These are phyloP conservation scores for Pleurotus citrinopileatus DNA, from an alignment of 768 basidiomycete genomes.

Conservation along the genomic window DNA sequence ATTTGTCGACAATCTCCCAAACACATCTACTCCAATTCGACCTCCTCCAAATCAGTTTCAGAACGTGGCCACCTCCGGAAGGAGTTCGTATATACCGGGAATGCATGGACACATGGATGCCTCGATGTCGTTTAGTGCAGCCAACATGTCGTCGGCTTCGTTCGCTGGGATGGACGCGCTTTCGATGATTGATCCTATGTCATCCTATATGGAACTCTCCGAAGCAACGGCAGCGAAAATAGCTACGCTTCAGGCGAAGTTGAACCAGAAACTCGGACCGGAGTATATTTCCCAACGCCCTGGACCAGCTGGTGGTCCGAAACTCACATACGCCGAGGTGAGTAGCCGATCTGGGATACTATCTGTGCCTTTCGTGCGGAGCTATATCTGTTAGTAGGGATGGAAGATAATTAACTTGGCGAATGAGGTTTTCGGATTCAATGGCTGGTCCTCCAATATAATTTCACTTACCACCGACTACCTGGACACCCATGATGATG, in stretches of 20 bases:
- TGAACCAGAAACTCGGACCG: constrained; percentile 88
- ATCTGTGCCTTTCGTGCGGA: background rate
- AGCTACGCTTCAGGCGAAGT: constrained; percentile 72
- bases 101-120: constrained; percentile 53
- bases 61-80: constrained; percentile 43
- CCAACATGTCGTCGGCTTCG: constrained; percentile 28
- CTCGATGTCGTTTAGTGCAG: constrained; percentile 22
- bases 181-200: constrained; percentile 11
- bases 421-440: constrained; percentile 98
- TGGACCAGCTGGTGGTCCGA: constrained; percentile 83
- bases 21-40: constrained; percentile 15
- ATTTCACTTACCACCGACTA: constrained; percentile 76
- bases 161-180: constrained; percentile 15
- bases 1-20: constrained; percentile 6
- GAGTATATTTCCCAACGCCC: constrained; percentile 89
- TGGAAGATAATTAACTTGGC: constrained; percentile 99
- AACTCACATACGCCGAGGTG: constrained; percentile 84
- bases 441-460: constrained; percentile 88
- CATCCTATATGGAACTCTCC: constrained; percentile 40
- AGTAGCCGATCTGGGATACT: background rate
- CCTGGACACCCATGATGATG: constrained; percentile 71
- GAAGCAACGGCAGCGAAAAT: constrained; percentile 67
- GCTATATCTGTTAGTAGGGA: constrained; percentile 36
- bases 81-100: constrained; percentile 58
- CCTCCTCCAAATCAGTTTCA: constrained; percentile 15